Conservation (phyloP, 164 flowering plant genomes). For the Buxus sempervirens region DNA sequence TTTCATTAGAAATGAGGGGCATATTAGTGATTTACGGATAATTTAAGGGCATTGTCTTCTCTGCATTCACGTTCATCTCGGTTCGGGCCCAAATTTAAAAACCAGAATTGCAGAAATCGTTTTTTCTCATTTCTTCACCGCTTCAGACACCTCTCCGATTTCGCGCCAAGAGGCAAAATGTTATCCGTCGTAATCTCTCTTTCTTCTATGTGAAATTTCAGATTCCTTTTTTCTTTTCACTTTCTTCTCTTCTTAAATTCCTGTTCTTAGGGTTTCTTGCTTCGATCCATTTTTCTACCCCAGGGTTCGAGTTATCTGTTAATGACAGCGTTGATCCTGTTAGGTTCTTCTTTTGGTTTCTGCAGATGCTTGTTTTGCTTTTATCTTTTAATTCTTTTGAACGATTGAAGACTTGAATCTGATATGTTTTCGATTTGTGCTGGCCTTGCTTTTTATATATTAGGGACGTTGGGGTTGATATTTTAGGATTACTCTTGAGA, state of each 20-base stretch:
- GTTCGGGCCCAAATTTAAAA: too few relatives aligned
- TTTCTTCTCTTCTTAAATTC: neutral
- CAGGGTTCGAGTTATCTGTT: neutral
- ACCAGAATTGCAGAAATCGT: too few relatives aligned
- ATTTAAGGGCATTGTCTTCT: too few relatives aligned
- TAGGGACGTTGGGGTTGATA: conserved; percentile 20
- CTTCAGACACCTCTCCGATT: too few relatives aligned
- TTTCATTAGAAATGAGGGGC: too few relatives aligned
- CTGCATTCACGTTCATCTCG: too few relatives aligned
- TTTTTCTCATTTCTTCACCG: too few relatives aligned
- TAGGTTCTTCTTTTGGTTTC: neutral
- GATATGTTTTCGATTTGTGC: conserved; percentile 2
- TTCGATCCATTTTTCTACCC: neutral
- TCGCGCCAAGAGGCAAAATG: too few relatives aligned
- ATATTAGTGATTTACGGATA: too few relatives aligned
- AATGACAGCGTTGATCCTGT: neutral
- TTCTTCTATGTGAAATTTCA: neutral
- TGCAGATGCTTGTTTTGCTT: neutral
- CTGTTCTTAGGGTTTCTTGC: conserved; percentile 9
- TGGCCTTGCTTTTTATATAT: conserved; percentile 1
- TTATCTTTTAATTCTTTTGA: neutral
- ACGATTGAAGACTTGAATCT: neutral
- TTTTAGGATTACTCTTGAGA: conserved; percentile 4
- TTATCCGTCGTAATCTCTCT: neutral
- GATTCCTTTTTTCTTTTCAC: neutral